phyloP scores from a whole-genome alignment of 2,329 filamentous ascomycete genomes.

The Neopestalotiopsis sp. region DNA sequence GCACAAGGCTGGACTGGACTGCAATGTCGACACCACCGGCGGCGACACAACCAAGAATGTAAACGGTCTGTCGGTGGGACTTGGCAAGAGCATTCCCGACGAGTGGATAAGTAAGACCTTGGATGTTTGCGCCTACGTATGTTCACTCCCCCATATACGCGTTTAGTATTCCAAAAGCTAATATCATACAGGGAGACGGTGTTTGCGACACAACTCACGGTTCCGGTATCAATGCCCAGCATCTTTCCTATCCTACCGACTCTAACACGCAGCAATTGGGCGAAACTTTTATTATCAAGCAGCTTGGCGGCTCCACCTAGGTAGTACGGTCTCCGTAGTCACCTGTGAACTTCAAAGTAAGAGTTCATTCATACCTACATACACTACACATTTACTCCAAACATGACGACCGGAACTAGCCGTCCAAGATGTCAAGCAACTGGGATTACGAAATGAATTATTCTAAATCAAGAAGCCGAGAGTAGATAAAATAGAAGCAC shows the following conservation, averaged over 20 bases:
- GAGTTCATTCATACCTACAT: too few species aligned
- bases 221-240: slow-evolving; percentile 12
- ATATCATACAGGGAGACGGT: slow-evolving; percentile 13
- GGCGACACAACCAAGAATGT: slow-evolving; percentile 18
- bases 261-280: slow-evolving; percentile 13
- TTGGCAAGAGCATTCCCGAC: slow-evolving; percentile 15
- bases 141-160: background rate
- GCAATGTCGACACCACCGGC: slow-evolving; percentile 20
- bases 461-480: too few species aligned
- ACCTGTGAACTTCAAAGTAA: too few species aligned
- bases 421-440: too few species aligned
- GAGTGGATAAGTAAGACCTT: slow-evolving; percentile 20
- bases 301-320: slow-evolving; percentile 2
- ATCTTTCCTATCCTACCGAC: slow-evolving; percentile 15
- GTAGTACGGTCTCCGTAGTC: background rate
- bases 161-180: background rate
- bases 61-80: slow-evolving; percentile 16
- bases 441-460: too few species aligned
- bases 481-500: too few species aligned
- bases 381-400: too few species aligned
- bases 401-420: too few species aligned
- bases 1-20: slow-evolving; percentile 20
- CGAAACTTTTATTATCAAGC: slow-evolving; percentile 3
- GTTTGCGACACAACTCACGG: slow-evolving; percentile 17
- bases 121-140: slow-evolving; percentile 20